Percentiles rank a stretch among this genome's conserved stretches.
Evolutionary conservation across 768 basidiomycete genomes (phyloP).

Genomic region (Rhodotorula kratochvilovae): DNA sequence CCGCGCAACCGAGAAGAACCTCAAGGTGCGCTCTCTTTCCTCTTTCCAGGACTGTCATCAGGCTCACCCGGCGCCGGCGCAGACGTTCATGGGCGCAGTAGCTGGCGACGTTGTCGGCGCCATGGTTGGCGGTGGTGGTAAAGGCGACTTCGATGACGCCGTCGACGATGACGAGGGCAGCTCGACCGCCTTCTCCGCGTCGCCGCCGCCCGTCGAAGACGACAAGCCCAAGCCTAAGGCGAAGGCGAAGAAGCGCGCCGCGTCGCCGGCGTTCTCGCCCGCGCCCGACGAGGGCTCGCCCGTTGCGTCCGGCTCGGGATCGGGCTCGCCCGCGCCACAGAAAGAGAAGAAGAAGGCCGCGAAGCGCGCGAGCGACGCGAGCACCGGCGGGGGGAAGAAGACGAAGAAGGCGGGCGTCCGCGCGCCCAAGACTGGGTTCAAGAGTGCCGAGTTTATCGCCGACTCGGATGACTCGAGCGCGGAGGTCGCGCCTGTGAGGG

Average conservation of each 20-base stretch:
- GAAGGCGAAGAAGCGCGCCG: neutral
- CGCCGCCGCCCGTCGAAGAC: neutral
- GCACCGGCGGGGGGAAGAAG: neutral
- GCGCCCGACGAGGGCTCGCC: neutral
- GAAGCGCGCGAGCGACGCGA: neutral
- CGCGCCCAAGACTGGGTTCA: neutral
- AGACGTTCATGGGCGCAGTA: neutral
- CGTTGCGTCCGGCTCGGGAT: neutral
- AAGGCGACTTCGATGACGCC: neutral
- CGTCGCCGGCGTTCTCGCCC: neutral
- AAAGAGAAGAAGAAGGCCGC: neutral
- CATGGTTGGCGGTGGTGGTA: no score
- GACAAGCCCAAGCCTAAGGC: neutral
- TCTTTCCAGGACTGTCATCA: neutral
- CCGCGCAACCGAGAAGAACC: neutral
- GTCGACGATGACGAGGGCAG: neutral
- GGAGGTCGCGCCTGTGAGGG: neutral
- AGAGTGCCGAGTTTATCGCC: constrained; percentile 5
- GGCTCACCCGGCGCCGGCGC: no score
- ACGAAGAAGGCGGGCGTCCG: neutral
- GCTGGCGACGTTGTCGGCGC: neutral
- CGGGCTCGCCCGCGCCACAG: neutral
- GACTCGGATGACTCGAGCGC: constrained; percentile 21
- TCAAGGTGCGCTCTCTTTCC: neutral
- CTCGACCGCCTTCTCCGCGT: neutral